phyloP scores from a whole-genome alignment of 2,329 filamentous ascomycete genomes.

The Colletotrichum spaethianum region DNA sequence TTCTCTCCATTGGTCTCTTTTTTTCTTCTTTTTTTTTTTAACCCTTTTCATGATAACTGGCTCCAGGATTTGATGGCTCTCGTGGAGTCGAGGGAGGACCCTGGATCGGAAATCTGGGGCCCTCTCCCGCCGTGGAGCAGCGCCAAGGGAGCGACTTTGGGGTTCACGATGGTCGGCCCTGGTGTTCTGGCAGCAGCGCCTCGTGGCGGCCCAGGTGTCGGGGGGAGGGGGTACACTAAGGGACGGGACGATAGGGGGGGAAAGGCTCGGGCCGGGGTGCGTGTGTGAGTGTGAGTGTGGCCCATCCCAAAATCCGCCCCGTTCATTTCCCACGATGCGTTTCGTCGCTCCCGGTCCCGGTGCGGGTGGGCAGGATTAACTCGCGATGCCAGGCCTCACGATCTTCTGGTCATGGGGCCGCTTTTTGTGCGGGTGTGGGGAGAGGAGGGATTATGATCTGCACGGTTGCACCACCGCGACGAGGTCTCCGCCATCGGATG shows the following conservation, averaged over 20 bases:
- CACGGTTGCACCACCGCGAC: background rate
- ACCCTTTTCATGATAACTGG: too few species aligned
- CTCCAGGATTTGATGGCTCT: background rate
- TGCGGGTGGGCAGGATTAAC: background rate
- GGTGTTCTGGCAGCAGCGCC: background rate
- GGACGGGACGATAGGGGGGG: background rate
- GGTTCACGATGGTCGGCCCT: constrained; percentile 10
- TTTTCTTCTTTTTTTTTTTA: background rate
- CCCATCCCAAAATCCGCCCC: background rate
- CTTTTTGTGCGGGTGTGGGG: background rate
- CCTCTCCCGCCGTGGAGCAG: background rate
- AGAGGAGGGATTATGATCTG: too few species aligned
- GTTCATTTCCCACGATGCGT: background rate
- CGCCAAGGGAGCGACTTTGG: too few species aligned
- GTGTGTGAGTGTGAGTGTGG: too few species aligned
- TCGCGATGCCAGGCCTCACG: background rate
- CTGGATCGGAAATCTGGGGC: background rate
- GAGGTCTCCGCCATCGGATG: background rate
- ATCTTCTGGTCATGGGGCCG: background rate
- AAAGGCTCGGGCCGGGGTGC: constrained; percentile 5
- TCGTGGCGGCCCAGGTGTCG: background rate
- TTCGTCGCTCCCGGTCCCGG: background rate
- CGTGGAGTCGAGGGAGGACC: background rate
- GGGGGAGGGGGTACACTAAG: too few species aligned
- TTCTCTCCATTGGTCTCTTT: background rate